These are phyloP conservation scores for Zymoseptoria passerinii DNA, from an alignment of 2,329 filamentous ascomycete species.

Conservation along the genomic window DNA sequence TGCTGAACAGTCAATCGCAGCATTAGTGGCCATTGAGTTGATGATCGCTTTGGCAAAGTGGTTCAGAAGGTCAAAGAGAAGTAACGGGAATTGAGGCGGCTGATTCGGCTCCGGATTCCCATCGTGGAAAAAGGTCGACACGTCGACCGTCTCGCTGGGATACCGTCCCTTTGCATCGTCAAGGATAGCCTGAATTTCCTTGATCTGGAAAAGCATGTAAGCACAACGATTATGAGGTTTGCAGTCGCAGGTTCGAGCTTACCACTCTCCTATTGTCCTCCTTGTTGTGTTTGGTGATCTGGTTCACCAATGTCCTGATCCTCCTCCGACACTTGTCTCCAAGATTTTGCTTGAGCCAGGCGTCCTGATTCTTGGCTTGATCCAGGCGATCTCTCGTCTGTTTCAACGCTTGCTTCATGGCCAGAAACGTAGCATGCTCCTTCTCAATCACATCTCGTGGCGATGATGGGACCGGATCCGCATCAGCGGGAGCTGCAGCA, in stretches of 20 bases:
- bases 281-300: conserved; percentile 55
- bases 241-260: conserved; percentile 21
- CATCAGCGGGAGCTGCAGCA: neutral
- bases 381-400: conserved; percentile 34
- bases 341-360: neutral
- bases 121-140: conserved; percentile 34
- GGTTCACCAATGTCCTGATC: conserved; percentile 64
- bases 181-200: conserved; percentile 46
- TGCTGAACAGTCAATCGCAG: conserved; percentile 30
- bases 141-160: conserved; percentile 20
- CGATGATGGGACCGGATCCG: neutral
- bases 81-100: conserved; percentile 33
- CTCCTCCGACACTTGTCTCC: conserved; percentile 35
- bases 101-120: conserved; percentile 20
- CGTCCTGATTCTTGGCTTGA: neutral
- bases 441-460: neutral
- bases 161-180: conserved; percentile 29
- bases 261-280: conserved; percentile 53
- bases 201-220: conserved; percentile 30
- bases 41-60: conserved; percentile 67
- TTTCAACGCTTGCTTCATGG: conserved; percentile 44
- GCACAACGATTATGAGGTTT: neutral
- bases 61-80: conserved; percentile 64
- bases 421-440: neutral
- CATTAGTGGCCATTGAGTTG: conserved; percentile 46